These are phyloP conservation scores for Pseudocercospora ulei DNA, from an alignment of 2,329 filamentous ascomycete genomes.

Conservation along the genomic window DNA sequence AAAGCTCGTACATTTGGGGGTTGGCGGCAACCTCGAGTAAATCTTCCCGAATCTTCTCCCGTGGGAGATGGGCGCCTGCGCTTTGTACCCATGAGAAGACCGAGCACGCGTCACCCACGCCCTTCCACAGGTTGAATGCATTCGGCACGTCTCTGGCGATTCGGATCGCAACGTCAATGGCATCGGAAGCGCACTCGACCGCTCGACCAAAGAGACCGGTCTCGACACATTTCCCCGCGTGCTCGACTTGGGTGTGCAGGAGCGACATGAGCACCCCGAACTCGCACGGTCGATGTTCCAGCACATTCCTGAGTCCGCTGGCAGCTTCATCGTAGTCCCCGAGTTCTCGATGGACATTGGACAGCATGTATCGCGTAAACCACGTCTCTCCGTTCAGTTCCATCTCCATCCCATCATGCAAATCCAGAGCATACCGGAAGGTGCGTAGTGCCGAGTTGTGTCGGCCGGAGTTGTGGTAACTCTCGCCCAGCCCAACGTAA, in stretches of 20 bases:
- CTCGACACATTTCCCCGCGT: slow-evolving; percentile 64
- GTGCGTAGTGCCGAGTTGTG: slow-evolving; percentile 92
- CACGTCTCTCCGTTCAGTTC: slow-evolving; percentile 60
- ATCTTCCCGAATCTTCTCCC: slow-evolving; percentile 43
- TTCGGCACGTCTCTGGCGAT: slow-evolving; percentile 54
- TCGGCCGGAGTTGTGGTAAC: slow-evolving; percentile 85
- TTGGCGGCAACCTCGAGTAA: slow-evolving; percentile 51
- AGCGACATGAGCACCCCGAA: slow-evolving; percentile 80
- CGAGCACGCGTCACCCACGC: slow-evolving; percentile 76
- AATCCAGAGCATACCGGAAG: slow-evolving; percentile 69
- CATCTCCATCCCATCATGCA: slow-evolving; percentile 54
- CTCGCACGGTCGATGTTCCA: slow-evolving; percentile 58
- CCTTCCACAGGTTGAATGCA: slow-evolving; percentile 93
- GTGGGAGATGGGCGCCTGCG: slow-evolving; percentile 54
- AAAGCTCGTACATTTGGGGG: slow-evolving; percentile 49
- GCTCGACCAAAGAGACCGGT: slow-evolving; percentile 81
- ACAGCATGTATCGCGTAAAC: slow-evolving; percentile 96
- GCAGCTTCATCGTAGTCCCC: slow-evolving; percentile 84
- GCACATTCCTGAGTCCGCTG: slow-evolving; percentile 61
- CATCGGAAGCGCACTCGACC: slow-evolving; percentile 57
- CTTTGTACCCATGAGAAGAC: slow-evolving; percentile 71
- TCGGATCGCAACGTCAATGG: slow-evolving; percentile 56
- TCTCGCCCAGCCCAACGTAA: slow-evolving; percentile 94
- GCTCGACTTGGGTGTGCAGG: slow-evolving; percentile 79
- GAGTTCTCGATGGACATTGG: slow-evolving; percentile 84